Conservation (phyloP, 176 grass and related monocot genomes). For the Coix lacrymajobi region DNA sequence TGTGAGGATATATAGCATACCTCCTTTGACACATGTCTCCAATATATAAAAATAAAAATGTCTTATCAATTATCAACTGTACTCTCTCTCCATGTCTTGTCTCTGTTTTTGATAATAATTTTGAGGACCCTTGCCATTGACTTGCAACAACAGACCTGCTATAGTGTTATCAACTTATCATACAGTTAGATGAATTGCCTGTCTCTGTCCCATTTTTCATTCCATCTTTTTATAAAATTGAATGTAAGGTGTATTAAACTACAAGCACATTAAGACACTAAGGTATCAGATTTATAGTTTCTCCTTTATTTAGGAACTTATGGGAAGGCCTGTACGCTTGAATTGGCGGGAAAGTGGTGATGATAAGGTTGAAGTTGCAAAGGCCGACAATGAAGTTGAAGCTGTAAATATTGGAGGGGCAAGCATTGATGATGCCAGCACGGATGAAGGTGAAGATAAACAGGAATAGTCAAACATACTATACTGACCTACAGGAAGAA, state of each 20-base stretch:
- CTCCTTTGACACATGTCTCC: background rate
- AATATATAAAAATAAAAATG: background rate
- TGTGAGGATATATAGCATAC: constrained; percentile 4
- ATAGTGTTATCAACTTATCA: background rate
- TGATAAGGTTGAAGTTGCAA: constrained; percentile 37
- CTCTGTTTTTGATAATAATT: constrained; percentile 1
- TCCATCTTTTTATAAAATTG: background rate
- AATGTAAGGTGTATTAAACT: background rate
- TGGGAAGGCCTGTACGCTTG: constrained; percentile 70
- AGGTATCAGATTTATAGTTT: constrained; percentile 5
- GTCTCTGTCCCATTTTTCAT: background rate
- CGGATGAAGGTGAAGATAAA: constrained; percentile 32
- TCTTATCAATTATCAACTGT: background rate
- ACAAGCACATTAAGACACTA: background rate
- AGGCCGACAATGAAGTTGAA: constrained; percentile 31
- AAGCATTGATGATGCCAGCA: background rate
- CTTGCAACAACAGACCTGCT: background rate
- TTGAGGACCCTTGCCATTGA: background rate
- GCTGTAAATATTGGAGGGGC: constrained; percentile 37
- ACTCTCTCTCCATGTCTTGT: background rate
- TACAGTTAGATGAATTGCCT: constrained; percentile 1
- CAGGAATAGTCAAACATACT: constrained; percentile 16
- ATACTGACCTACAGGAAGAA: background rate
- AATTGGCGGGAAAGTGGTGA: constrained; percentile 42
- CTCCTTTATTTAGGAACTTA: constrained; percentile 61